Evolutionary conservation across 768 basidiomycete genomes (phyloP), one percentile per base, ranked within the genome.

Genomic region (Termitomyces sp.): DNA sequence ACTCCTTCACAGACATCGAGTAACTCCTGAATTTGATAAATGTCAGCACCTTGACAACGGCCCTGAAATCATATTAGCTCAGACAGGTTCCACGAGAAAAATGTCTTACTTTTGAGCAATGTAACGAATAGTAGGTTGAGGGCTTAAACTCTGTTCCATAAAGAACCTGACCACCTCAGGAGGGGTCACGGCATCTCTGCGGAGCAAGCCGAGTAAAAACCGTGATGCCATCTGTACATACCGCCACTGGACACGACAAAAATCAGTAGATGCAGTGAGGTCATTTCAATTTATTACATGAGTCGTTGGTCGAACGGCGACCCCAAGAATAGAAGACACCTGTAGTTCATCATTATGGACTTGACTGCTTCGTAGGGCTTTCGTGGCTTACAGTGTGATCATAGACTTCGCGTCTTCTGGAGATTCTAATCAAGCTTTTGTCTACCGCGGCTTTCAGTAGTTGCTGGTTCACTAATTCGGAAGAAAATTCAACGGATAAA

Each of bases 1-100:
- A 76, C 56, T 88, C 86, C 40, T 86, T 81, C 4, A 69, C 69
- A 5, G 80, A 81, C 63, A 73, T 73, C 36, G 89, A 81, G 64
- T 88, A 88, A 8, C 85, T 88, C 57, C 92, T 81, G 58, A 90
- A 82, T 71, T 92, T 92, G 67, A 92, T 77, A 63, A 84, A 83
- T 35, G 80, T 78, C 43, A 85, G 75, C 38, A 90, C 66, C 66
- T 86, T 88, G 18, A 85, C 79, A 26, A 91, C 70, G 10, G 84
- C 90, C 58, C 89, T 90, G 32, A 20, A 16, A 24, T 38, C n/a
- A 45, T 12, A 16, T 26, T 38, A 48, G 35, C 13, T 63, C 54
- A 30, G 53, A 36, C 22, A 36, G 36, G 35, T 26, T 50, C 43
- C 47, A 40, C 45, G 36, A 44, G 16, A 5, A 30, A 33, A 45